Base-by-base conservation (phyloP, 2,329 filamentous ascomycete genomes). In the Daldinia sp. region DNA sequence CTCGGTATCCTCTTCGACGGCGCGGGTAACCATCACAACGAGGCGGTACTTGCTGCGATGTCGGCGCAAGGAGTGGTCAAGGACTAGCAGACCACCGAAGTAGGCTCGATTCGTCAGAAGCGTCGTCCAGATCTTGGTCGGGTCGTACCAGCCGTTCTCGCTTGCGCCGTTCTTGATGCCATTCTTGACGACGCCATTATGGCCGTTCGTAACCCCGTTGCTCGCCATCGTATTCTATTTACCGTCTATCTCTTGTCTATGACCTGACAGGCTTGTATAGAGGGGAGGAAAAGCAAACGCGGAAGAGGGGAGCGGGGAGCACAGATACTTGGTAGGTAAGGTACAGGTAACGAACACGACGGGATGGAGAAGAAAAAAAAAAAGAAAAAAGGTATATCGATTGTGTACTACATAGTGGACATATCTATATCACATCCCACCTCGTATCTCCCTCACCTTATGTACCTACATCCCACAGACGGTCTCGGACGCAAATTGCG, bases 101-200 rank as follows among this genome's bases (percentile, higher is more conserved):
- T 77, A 78, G 50, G 64, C 75, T 44, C 75, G 76, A 70, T 78
- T 78, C 60, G 75, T 77, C 35, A 78, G 65, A 42, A 78, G 74
- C 6, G 76, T 78, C 51, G 76, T 78, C 76, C 76, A 78, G 67
- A 78, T 78, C 72, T 75, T 77, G 51, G 73, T 77, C 65, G 74
- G 72, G 70, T 77, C 74, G 51, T 76, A 78, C 51, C 61, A 58
- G 55, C 63, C 60, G 13, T 64, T 46, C 33, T 54, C 54, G 10
- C 51, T 50, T 35, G 60, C 46, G 23, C 62, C 65, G 13, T 62
- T 62, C 55, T 58, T 44, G 50, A 55, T 37, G 26, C 63, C 61
- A 15, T 57, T 50, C 20, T 23, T 23, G 20, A 23, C 20, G 20
- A 23, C 41, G 26, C 63, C 61, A 9, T 57, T 50, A 2, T 56